A percentile compares a stretch with the other conserved stretches of the same genome.
Conservation (phyloP, 805 yeast species). For the Groenewaldozyma salmanticensis region DNA sequence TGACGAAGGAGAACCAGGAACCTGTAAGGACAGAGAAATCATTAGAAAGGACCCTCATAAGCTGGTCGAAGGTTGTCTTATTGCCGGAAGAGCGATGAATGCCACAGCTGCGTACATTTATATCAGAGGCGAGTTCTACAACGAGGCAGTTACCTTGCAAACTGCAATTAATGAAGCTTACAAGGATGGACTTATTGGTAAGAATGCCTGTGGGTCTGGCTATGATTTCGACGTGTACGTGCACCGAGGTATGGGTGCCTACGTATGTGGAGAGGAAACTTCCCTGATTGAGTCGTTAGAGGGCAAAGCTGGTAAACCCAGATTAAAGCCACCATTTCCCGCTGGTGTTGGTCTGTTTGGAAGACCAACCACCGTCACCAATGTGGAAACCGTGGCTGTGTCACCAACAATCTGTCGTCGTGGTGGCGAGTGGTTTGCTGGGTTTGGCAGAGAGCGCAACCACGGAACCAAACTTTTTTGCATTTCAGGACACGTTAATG, state of each 20-base stretch:
- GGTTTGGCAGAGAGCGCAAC: constrained; percentile 79
- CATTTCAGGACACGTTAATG: constrained; percentile 84
- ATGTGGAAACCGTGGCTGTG: constrained; percentile 85
- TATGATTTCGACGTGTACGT: constrained; percentile 73
- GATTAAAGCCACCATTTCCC: constrained; percentile 91
- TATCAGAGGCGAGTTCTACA: constrained; percentile 84
- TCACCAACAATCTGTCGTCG: constrained; percentile 84
- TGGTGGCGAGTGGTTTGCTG: constrained; percentile 81
- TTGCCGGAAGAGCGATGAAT: constrained; percentile 88
- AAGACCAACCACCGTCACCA: constrained; percentile 84
- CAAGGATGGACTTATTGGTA: constrained; percentile 68
- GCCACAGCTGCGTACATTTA: constrained; percentile 89
- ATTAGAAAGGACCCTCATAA: constrained; percentile 88
- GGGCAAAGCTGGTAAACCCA: constrained; percentile 90
- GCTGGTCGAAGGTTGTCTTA: constrained; percentile 82
- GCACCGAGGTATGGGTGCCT: constrained; percentile 92
- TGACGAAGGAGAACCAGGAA: constrained; percentile 93
- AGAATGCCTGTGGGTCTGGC: constrained; percentile 81
- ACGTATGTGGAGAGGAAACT: constrained; percentile 88
- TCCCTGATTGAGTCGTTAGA: constrained; percentile 81
- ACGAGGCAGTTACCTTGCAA: constrained; percentile 67
- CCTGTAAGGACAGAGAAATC: constrained; percentile 87
- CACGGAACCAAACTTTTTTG: constrained; percentile 76
- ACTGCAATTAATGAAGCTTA: constrained; percentile 83
- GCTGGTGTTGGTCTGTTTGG: constrained; percentile 90